Conservation (phyloP, 179 eudicot species). For the Beta macrorhiza region DNA sequence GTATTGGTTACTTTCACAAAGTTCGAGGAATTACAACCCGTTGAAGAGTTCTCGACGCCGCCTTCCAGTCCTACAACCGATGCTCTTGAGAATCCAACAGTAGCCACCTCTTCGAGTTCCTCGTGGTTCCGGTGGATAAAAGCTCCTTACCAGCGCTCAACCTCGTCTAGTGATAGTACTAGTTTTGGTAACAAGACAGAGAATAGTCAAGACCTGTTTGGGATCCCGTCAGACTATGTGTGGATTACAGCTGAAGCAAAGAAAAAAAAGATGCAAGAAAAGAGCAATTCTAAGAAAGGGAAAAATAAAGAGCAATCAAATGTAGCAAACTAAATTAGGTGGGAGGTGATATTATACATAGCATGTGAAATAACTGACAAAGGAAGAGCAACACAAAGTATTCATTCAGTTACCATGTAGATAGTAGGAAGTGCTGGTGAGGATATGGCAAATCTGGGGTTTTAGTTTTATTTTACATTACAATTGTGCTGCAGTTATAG, state of each 20-base stretch:
- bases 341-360: neutral
- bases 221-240: slow-evolving; percentile 28
- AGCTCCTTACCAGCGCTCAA: slow-evolving; percentile 24
- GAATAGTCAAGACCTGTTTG: slow-evolving; percentile 27
- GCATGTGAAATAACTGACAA: slow-evolving; percentile 11
- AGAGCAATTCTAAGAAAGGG: slow-evolving; percentile 28
- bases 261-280: slow-evolving; percentile 32
- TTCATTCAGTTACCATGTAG: slow-evolving; percentile 10
- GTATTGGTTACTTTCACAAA: slow-evolving; percentile 36
- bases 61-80: slow-evolving; percentile 31
- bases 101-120: slow-evolving; percentile 13
- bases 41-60: slow-evolving; percentile 36
- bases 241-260: slow-evolving; percentile 36
- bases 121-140: slow-evolving; percentile 37
- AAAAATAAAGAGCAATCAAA: slow-evolving; percentile 24
- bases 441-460: neutral
- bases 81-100: neutral
- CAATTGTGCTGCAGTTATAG: slow-evolving; percentile 13
- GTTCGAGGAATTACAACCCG: slow-evolving; percentile 31
- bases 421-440: slow-evolving; percentile 4
- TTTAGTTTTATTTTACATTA: neutral
- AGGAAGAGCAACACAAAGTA: neutral
- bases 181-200: slow-evolving; percentile 20
- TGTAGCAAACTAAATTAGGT: neutral
- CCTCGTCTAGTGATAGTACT: slow-evolving; percentile 24